These are phyloP conservation scores for Ambrosiella xylebori DNA, from an alignment of 2,329 filamentous ascomycete genomes.

Conservation along the genomic window DNA sequence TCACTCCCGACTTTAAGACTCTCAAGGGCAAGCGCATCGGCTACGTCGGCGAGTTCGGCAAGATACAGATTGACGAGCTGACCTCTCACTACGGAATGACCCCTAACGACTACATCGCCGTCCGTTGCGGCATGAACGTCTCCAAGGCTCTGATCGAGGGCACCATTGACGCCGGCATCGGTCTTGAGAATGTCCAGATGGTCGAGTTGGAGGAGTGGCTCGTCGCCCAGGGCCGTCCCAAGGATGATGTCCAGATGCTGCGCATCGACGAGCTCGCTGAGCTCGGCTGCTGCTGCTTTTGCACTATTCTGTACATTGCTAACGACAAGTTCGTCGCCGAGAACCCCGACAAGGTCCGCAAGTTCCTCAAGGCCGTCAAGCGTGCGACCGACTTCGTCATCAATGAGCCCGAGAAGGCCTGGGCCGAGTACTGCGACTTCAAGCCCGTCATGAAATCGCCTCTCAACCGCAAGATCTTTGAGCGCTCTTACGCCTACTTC, in stretches of 20 bases:
- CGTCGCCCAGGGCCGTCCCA: slow-evolving; percentile 40
- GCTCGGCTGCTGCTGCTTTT: slow-evolving; percentile 72
- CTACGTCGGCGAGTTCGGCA: slow-evolving; percentile 67
- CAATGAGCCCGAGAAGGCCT: slow-evolving; percentile 42
- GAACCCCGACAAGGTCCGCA: slow-evolving; percentile 46
- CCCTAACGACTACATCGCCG: slow-evolving; percentile 54
- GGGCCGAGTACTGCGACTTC: slow-evolving; percentile 51
- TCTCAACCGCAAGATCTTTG: slow-evolving; percentile 64
- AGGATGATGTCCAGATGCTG: slow-evolving; percentile 59
- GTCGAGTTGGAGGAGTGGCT: slow-evolving; percentile 69
- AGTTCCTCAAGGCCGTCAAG: slow-evolving; percentile 59
- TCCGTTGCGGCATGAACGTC: slow-evolving; percentile 70
- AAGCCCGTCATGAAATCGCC: slow-evolving; percentile 52
- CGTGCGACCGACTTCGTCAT: slow-evolving; percentile 57
- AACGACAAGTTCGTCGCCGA: slow-evolving; percentile 53
- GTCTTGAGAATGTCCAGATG: slow-evolving; percentile 70
- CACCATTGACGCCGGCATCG: slow-evolving; percentile 56
- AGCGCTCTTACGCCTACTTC: slow-evolving; percentile 63
- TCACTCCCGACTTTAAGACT: slow-evolving; percentile 57
- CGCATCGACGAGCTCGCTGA: slow-evolving; percentile 67
- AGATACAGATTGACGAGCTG: slow-evolving; percentile 70
- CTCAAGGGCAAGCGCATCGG: slow-evolving; percentile 63
- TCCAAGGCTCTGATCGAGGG: slow-evolving; percentile 58
- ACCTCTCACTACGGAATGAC: slow-evolving; percentile 63
- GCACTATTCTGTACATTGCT: slow-evolving; percentile 63